A percentile compares a stretch with the other conserved stretches of the same genome.
Evolutionary conservation across 2,329 filamentous ascomycete species (phyloP).

Genomic region (Calonectria pteridis): DNA sequence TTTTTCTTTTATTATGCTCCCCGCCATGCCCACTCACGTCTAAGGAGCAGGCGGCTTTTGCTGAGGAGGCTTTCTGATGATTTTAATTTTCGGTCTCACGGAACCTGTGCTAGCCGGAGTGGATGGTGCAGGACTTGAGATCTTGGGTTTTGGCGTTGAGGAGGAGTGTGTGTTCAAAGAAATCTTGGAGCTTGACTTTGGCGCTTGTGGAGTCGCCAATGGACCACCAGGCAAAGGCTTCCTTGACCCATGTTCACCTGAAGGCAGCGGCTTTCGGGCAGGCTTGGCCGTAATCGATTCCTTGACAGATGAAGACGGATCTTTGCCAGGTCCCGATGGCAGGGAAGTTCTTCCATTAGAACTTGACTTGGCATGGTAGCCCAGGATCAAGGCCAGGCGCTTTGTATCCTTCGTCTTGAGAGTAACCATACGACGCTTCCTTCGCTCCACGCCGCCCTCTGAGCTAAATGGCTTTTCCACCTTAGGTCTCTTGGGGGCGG

Average conservation of each 20-base stretch:
- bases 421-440: constrained; percentile 53
- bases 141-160: constrained; percentile 40
- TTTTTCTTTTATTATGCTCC: background rate
- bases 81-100: constrained; percentile 52
- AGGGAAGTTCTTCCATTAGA: constrained; percentile 48
- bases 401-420: constrained; percentile 51
- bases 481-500: constrained; percentile 56
- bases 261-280: constrained; percentile 52
- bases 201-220: constrained; percentile 37
- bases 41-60: constrained; percentile 43
- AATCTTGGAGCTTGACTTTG: constrained; percentile 44
- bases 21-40: constrained; percentile 30
- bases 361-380: constrained; percentile 38
- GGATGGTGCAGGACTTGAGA: constrained; percentile 36
- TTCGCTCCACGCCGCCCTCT: constrained; percentile 40
- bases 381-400: constrained; percentile 52
- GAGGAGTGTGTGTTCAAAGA: constrained; percentile 39
- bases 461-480: constrained; percentile 46
- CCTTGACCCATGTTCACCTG: constrained; percentile 42
- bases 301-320: constrained; percentile 39
- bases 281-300: constrained; percentile 51
- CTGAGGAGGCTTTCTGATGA: constrained; percentile 48
- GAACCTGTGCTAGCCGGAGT: constrained; percentile 40
- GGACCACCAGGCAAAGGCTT: constrained; percentile 50
- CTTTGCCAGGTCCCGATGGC: constrained; percentile 47